phyloP scores from a whole-genome alignment of 106 monocot genomes.

The Dactylorhiza incarnata region DNA sequence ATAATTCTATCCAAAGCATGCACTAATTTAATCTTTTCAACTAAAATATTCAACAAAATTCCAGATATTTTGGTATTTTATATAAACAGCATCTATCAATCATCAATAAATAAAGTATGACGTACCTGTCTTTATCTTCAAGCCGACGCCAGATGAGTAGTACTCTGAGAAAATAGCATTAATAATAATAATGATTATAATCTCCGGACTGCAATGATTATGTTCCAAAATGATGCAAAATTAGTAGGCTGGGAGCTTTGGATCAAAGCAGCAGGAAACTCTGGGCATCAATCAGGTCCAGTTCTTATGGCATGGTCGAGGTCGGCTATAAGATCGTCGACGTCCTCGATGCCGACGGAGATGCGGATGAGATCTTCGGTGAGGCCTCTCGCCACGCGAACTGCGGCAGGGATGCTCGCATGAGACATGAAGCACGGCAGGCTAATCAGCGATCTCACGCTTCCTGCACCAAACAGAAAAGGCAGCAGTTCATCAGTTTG shows the following conservation, averaged over 20 bases:
- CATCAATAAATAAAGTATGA: no score
- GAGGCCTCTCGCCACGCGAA: slow-evolving; percentile 70
- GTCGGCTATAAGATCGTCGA: slow-evolving; percentile 80
- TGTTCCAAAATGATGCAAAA: neutral
- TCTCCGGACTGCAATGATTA: neutral
- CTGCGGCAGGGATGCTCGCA: slow-evolving; percentile 68
- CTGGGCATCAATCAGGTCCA: slow-evolving; percentile 30
- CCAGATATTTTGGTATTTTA: no score
- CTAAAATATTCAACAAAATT: neutral
- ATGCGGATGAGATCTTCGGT: slow-evolving; percentile 89
- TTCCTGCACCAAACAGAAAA: slow-evolving; percentile 40
- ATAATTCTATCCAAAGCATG: no score
- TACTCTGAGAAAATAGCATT: no score
- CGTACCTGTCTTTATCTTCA: no score
- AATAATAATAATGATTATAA: no score
- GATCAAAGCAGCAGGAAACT: no score
- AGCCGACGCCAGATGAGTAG: no score
- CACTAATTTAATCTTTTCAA: neutral
- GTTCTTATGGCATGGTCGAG: slow-evolving; percentile 59
- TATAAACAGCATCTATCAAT: no score
- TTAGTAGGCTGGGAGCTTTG: no score
- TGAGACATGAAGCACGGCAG: slow-evolving; percentile 99
- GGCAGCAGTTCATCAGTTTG: no score
- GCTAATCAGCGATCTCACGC: slow-evolving; percentile 89
- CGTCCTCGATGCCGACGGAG: slow-evolving; percentile 92